These are phyloP conservation scores for Fusarium lyarnte DNA, from an alignment of 2,329 filamentous ascomycete genomes.

Conservation along the genomic window DNA sequence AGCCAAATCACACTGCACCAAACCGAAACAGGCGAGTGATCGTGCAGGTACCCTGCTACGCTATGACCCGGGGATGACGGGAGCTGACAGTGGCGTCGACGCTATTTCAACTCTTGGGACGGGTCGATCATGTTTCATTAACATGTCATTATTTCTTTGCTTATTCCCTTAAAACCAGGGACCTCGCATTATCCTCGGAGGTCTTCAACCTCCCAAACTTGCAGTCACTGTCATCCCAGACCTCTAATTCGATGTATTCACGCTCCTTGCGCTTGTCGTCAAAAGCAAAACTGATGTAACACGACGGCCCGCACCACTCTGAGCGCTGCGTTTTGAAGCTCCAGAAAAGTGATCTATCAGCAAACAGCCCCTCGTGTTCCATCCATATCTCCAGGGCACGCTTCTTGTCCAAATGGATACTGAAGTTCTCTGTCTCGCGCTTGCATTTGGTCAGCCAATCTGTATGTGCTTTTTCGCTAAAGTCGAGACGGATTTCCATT, in stretches of 20 bases:
- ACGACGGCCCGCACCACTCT: neutral
- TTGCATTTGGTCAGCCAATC: constrained; percentile 1
- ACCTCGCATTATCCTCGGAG: neutral
- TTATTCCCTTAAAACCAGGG: neutral
- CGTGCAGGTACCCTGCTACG: neutral
- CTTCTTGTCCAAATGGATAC: constrained; percentile 17
- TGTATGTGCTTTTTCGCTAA: neutral
- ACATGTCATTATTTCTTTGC: neutral
- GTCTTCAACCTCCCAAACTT: neutral
- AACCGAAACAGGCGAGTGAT: neutral
- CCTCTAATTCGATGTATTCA: accelerated
- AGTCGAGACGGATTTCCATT: neutral
- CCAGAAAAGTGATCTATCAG: neutral
- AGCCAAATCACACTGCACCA: neutral
- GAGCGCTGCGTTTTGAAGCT: constrained; percentile 1
- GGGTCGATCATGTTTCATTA: neutral
- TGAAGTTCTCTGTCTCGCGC: neutral
- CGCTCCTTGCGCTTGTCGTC: neutral
- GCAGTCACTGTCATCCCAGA: neutral
- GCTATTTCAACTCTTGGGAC: neutral
- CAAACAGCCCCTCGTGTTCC: neutral
- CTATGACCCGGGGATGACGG: neutral
- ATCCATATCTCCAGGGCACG: constrained; percentile 11
- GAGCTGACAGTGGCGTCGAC: neutral
- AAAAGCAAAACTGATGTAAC: neutral